phyloP scores from a whole-genome alignment of 2,329 filamentous ascomycete species.

The Chaetomiaceae sp. region DNA sequence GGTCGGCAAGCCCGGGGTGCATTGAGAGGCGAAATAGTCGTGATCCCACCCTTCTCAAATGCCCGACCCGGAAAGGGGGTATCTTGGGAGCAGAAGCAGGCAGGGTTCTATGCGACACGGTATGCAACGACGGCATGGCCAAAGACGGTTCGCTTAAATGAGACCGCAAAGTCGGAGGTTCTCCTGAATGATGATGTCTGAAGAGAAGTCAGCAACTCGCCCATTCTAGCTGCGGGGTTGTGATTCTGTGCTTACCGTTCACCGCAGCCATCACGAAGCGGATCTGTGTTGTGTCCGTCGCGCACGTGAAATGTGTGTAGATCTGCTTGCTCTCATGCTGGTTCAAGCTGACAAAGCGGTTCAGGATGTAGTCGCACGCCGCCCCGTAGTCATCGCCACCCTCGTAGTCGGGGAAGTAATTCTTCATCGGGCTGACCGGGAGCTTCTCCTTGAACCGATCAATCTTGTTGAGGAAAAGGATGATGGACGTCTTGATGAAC shows the following conservation, averaged over 20 bases:
- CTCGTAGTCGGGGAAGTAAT: constrained; percentile 88
- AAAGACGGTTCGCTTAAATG: constrained; percentile 58
- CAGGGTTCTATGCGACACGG: background rate
- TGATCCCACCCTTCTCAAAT: constrained; percentile 5
- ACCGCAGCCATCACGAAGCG: constrained; percentile 99
- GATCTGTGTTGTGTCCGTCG: constrained; percentile 97
- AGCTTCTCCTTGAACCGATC: constrained; percentile 86
- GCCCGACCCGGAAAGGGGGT: constrained; percentile 6
- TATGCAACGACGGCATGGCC: background rate
- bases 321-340: constrained; percentile 99
- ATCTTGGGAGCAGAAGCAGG: constrained; percentile 9
- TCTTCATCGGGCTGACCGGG: constrained; percentile 74
- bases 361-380: constrained; percentile 97
- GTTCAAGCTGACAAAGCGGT: constrained; percentile 96
- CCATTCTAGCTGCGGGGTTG: no score
- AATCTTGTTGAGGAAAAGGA: constrained; percentile 86
- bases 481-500: constrained; percentile 87
- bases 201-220: constrained; percentile 37
- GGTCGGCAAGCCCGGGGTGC: constrained; percentile 3
- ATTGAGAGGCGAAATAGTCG: constrained; percentile 3
- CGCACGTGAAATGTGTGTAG: constrained; percentile 99
- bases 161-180: constrained; percentile 95
- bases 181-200: constrained; percentile 99
- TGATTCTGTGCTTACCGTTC: constrained; percentile 66
- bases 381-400: constrained; percentile 92